Base-by-base conservation (phyloP, 2,329 filamentous ascomycete genomes). In the Neocatenulostroma microsporum region DNA sequence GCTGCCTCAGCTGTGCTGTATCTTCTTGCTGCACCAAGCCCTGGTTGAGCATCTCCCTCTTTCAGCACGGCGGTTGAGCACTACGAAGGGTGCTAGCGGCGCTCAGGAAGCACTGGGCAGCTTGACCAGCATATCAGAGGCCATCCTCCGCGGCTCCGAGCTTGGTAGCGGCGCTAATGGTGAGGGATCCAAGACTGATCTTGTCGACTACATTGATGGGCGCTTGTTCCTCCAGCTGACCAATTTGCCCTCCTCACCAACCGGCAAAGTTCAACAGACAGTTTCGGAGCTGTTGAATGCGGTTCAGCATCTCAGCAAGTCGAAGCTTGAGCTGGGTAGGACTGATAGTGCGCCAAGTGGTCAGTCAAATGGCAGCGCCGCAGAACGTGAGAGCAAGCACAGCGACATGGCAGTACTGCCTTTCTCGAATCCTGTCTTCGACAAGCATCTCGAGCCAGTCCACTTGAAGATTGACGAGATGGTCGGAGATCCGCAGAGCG, bases 161-260 rank as follows among this genome's bases (percentile, higher is more conserved):
- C 15, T 20, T 24, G 6, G 15, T 13, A 4, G 21, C 24, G 4
- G 8, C 15, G 25, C 15, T 12, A 30, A 48, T 10, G 42, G n/a
- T n/a, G n/a, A 40, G 20, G 20, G 45, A 11, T 34, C 50, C 7
- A 35, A 40, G 8, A 68, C 64, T 46, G 70, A 77, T 49, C 50
- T 76, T 5, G 62, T 62, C 12, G 76, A 80, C 50, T 54, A 74
- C 5, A 51, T 78, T 11, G 75, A 79, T 53, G 75, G 75, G 5
- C 62, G 73, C 25, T 48, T 74, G 5, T 63, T 68, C 40, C 44
- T 55, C 14, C 49, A 51, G 14, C 29, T 56, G 5, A 39, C 38
- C 12, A 30, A 37, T 8, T 13, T 10, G 5, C 30, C 30, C 6
- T 17, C 24, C 5, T 34, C 31, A n/a, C 29, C 36, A 5, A 30